A percentile compares a stretch with the other conserved stretches of the same genome.
phyloP scores from a whole-genome alignment of 2,329 filamentous ascomycete genomes.

The Penicillium sp. region DNA sequence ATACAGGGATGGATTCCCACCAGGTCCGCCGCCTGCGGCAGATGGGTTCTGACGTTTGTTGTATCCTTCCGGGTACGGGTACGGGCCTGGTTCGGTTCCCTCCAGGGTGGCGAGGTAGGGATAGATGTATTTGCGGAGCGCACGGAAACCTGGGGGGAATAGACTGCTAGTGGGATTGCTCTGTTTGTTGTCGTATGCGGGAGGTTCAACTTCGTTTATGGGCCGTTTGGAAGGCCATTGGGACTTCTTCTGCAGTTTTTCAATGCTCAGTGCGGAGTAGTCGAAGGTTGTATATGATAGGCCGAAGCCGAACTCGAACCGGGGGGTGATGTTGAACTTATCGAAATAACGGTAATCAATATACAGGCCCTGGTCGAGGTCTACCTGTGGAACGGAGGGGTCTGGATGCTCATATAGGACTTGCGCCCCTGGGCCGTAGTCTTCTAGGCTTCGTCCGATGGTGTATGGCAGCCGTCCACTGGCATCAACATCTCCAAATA shows the following conservation, averaged over 20 bases:
- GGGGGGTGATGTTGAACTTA: slow-evolving; percentile 68
- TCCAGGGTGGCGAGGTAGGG: slow-evolving; percentile 62
- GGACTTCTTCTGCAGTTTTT: slow-evolving; percentile 51
- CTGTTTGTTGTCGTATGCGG: slow-evolving; percentile 55
- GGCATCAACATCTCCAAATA: slow-evolving; percentile 75
- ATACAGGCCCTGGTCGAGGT: slow-evolving; percentile 79
- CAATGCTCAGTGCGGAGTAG: slow-evolving; percentile 56
- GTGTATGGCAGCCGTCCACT: slow-evolving; percentile 87
- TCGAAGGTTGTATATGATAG: slow-evolving; percentile 77
- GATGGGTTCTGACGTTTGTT: slow-evolving; percentile 52
- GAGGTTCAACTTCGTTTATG: slow-evolving; percentile 47
- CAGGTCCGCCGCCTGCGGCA: slow-evolving; percentile 66
- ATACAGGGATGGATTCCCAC: slow-evolving; percentile 50
- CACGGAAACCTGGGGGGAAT: slow-evolving; percentile 61
- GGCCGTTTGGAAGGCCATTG: slow-evolving; percentile 47
- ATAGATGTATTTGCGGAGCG: slow-evolving; percentile 69
- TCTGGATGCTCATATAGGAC: slow-evolving; percentile 69
- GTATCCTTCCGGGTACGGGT: slow-evolving; percentile 59
- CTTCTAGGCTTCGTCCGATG: slow-evolving; percentile 69
- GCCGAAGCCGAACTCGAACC: slow-evolving; percentile 84
- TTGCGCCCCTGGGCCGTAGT: slow-evolving; percentile 72
- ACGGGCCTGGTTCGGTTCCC: slow-evolving; percentile 47
- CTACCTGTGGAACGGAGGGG: slow-evolving; percentile 69
- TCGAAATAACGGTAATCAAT: slow-evolving; percentile 92
- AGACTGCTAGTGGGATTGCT: slow-evolving; percentile 59